A percentile compares a stretch with the other conserved stretches of the same genome.
These are phyloP conservation scores for Mycena polygramma DNA, from an alignment of 768 basidiomycete genomes.

Conservation along the genomic window DNA sequence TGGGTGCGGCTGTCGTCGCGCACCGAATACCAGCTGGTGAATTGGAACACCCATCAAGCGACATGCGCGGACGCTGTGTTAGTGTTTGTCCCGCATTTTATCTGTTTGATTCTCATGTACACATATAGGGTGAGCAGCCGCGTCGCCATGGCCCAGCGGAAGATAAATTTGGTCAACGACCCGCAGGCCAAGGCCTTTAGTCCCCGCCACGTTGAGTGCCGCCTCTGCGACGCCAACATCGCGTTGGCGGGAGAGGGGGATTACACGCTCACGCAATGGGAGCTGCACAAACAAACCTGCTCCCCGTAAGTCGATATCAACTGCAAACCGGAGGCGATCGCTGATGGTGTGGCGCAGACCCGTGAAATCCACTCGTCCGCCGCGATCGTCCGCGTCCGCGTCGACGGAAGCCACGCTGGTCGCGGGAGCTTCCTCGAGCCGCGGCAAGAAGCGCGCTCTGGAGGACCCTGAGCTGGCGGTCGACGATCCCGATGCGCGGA, in stretches of 20 bases:
- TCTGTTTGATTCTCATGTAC: slow-evolving; percentile 1
- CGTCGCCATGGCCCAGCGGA: slow-evolving; percentile 73
- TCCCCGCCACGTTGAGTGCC: slow-evolving; percentile 62
- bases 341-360: slow-evolving; percentile 27
- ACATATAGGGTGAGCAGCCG: slow-evolving; percentile 65
- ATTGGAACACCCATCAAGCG: slow-evolving; percentile 69
- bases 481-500: slow-evolving; percentile 55
- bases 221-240: slow-evolving; percentile 61
- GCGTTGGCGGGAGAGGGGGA: slow-evolving; percentile 63
- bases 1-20: slow-evolving; percentile 69
- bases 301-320: slow-evolving; percentile 39
- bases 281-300: slow-evolving; percentile 71
- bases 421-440: slow-evolving; percentile 39
- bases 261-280: slow-evolving; percentile 73
- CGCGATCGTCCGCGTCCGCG: slow-evolving; percentile 49
- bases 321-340: slow-evolving; percentile 15
- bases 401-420: slow-evolving; percentile 57
- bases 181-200: slow-evolving; percentile 67
- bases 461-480: slow-evolving; percentile 54
- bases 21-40: slow-evolving; percentile 56
- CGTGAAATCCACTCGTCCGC: slow-evolving; percentile 35
- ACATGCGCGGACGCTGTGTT: slow-evolving; percentile 62
- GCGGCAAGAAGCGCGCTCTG: slow-evolving; percentile 63
- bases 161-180: slow-evolving; percentile 74
- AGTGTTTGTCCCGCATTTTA: slow-evolving; percentile 33